Evolutionary conservation across 2,329 filamentous ascomycete genomes (phyloP), one percentile per base, ranked within the genome.

Genomic region (Parascedosporium putredinis): DNA sequence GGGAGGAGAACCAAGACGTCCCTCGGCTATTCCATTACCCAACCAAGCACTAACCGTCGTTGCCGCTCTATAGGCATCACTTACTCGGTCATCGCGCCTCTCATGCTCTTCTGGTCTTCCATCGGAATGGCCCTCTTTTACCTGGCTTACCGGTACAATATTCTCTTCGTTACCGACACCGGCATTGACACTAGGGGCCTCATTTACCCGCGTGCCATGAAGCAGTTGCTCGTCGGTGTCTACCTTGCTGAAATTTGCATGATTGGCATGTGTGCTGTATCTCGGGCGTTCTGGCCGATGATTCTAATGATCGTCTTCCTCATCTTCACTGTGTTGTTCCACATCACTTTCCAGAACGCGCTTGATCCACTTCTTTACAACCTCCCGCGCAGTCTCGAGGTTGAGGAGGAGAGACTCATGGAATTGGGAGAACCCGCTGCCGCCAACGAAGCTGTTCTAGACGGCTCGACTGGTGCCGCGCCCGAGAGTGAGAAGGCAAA

Each of bases 101-200:
- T 95, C 3, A 82, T 95, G 49, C 73, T 95, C 16, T 81, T 83
- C 38, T 95, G 94, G 64, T 86, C 87, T 0, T 81, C 83, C 1
- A 70, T 90, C 34, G 88, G 85, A 29, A 77, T 95, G 54, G 78
- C 73, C 38, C 70, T 94, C 45, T 87, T 94, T 69, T 93, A 94
- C 65, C 73, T 88, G 48, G 85, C 87, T 49, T 95, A 89, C 70
- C 79, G 86, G 33, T 95, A 95, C 74, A 90, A 91, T 66, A 66
- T 95, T 49, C 72, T 95, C 20, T 95, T 87, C 62, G 86, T 93
- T 12, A 83, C 80, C 45, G 84, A 89, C 56, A 77, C 84, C 10
- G 73, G 81, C 54, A 81, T 95, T 55, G 90, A 97, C 61, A 95
- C 89, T 45, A 88, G 88, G 59, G 91, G 93, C 45, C 80, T 91